Base-by-base conservation (phyloP, 805 yeast species). In the Teunomyces funiuensis region DNA sequence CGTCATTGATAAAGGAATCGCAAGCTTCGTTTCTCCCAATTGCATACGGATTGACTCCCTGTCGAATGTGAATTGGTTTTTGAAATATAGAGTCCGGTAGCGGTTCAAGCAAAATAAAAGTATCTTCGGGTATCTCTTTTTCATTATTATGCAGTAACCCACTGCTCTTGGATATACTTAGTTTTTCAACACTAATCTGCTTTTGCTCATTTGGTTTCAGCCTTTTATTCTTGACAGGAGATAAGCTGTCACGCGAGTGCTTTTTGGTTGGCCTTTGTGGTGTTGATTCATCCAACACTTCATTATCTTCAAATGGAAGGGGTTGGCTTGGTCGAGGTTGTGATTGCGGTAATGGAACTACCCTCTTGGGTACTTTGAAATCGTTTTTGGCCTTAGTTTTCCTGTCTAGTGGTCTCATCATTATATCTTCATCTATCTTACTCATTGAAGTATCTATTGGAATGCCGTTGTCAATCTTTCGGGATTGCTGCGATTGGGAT, bases 11-110 rank as follows among this genome's bases (percentile, higher is more conserved):
- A 31, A 69, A 69, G 25, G 78, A 73, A 55, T 85, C 81, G 45
- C 86, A 77, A 2, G 73, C 77, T 15, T 73, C 77, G 16, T 77
- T 75, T 26, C 98, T 69, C 1, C 99, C 98, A 41, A 91, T 74
- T 42, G 82, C 73, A 57, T 80, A 83, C 6, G 81, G 79, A 36
- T 78, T 80, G 14, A 74, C 71, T 19, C 87, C 86, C 54, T 84
- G 89, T 25, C 80, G 75, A n/a, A 89, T 69, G 43, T 71, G 67
- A 5, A 87, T 71, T 2, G 78, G 75, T 9, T 68, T 64, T 57
- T 40, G 73, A 60, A 55, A 45, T 5, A 73, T 63, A 41, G 83
- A 77, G 3, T 69, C 69, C 4, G 37, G 33, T 6, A 41, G 34
- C 4, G 52, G 52, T 5, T 42, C 29, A 30, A 48, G 44, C 2